Conservation (phyloP, 192 early-diverging fungal species). For the Coemansia furcata region DNA sequence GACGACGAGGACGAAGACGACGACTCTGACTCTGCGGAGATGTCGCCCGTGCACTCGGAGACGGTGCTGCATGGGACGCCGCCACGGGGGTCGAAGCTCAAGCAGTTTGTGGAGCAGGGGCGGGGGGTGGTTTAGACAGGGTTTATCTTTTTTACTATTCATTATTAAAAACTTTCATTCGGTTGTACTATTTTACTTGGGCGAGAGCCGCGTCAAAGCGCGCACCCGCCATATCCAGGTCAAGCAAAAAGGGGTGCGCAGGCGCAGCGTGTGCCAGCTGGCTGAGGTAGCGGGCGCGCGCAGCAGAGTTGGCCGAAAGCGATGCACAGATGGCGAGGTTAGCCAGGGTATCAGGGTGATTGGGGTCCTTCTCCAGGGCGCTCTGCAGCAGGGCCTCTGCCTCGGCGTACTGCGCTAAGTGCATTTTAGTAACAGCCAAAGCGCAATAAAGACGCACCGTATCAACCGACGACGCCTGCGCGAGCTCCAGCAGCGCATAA, state of each 20-base stretch:
- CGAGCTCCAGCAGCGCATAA: slow-evolving; percentile 95
- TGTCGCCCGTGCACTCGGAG: slow-evolving; percentile 7
- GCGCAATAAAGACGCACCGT: slow-evolving; percentile 75
- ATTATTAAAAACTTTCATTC: background rate
- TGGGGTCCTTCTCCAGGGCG: slow-evolving; percentile 67
- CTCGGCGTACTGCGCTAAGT: slow-evolving; percentile 75
- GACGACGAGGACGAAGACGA: slow-evolving; percentile 43
- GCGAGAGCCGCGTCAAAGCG: background rate
- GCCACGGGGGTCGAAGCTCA: slow-evolving; percentile 34
- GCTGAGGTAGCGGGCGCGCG: slow-evolving; percentile 60
- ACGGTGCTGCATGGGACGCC: slow-evolving; percentile 42
- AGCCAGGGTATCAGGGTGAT: slow-evolving; percentile 80
- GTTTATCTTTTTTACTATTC: background rate
- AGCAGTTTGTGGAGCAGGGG: slow-evolving; percentile 20
- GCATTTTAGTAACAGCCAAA: slow-evolving; percentile 81
- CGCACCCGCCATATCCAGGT: slow-evolving; percentile 50
- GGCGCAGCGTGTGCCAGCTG: slow-evolving; percentile 76
- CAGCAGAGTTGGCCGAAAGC: slow-evolving; percentile 64
- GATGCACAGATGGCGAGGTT: slow-evolving; percentile 80
- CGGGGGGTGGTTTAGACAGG: background rate
- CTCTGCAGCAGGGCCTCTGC: slow-evolving; percentile 78
- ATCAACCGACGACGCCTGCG: slow-evolving; percentile 65
- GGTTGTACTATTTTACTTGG: background rate
- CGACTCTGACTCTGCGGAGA: slow-evolving; percentile 9
- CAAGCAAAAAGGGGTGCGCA: slow-evolving; percentile 72